Evolutionary conservation across 2,329 filamentous ascomycete species (phyloP), one percentile per base, ranked within the genome.

Genomic region (Periconia digitata): DNA sequence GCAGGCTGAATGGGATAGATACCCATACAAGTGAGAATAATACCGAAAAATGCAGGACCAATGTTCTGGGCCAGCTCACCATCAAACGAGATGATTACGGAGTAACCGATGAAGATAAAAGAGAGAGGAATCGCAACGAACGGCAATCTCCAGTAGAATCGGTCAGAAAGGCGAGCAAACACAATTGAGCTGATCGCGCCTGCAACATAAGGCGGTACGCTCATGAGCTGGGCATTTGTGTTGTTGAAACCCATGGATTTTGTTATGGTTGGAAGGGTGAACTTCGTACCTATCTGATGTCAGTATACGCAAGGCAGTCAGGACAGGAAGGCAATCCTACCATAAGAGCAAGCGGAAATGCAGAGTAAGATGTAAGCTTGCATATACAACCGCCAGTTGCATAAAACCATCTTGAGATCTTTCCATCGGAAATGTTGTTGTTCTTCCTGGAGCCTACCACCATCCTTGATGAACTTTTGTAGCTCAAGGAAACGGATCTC

Each of bases 21-120:
- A 22, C 74, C 72, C 8, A 73, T 64, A 23, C 67, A 76, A 0
- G 75, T 72, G 4, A 79, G 56, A 34, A 72, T 74, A 23, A 78
- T 70, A 1, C 70, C 74, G 41, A 77, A 76, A 50, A 76, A 77
- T 44, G 72, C 72, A 0, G 72, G 55, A 0, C 66, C 71, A 16
- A 78, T 66, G 44, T 77, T 75, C 20, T 69, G 50, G 17, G 67
- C 51, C 18, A 76, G 70, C 10, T 72, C 55, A 4, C 58, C 70
- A 27, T 70, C 67, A 16, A 73, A 72, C 1, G 77, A 70, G 12
- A 76, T 71, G 12, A 73, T 70, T 40, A 64, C 35, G 8, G 59
- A 46, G 37, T 63, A 64, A 5, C 56, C 62, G 22, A 62, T 58
- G 24, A 57, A 56, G 42, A 63, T 57, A 4, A 74, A 70, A 1